Conservation (phyloP, 345 rosid genomes). For the Turnera subulata region DNA sequence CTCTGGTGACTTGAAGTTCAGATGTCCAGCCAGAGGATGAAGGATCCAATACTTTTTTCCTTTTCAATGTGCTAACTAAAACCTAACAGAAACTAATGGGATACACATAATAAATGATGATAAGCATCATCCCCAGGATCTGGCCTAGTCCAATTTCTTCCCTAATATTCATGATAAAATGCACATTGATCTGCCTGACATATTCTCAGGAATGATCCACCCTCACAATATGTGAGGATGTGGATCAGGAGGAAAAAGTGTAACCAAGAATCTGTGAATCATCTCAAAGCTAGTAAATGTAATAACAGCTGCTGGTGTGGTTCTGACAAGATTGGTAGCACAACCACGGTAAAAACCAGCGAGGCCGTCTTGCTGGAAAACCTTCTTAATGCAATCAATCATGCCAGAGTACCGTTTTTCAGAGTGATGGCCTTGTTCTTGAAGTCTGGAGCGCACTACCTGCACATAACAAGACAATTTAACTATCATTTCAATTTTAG, state of each 20-base stretch:
- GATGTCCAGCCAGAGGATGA: not conserved
- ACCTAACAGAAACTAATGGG: constrained; percentile 4
- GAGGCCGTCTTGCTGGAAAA: constrained; percentile 52
- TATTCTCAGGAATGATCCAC: constrained; percentile 1
- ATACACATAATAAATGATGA: not conserved
- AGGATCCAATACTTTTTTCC: constrained; percentile 3
- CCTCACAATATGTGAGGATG: constrained; percentile 42
- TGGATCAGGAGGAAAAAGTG: constrained; percentile 47
- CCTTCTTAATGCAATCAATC: constrained; percentile 48
- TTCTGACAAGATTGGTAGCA: constrained; percentile 80
- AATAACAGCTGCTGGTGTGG: constrained; percentile 90
- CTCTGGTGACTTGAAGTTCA: not conserved
- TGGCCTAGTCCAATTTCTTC: not conserved
- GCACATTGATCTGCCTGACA: too few species aligned
- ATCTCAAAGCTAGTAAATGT: constrained; percentile 96
- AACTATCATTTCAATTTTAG: not conserved
- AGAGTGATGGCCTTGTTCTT: constrained; percentile 81
- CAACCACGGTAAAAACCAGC: constrained; percentile 88
- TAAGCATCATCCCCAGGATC: not conserved
- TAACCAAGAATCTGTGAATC: constrained; percentile 71
- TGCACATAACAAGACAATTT: constrained; percentile 18
- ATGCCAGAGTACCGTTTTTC: constrained; percentile 71
- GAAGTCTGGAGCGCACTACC: constrained; percentile 89
- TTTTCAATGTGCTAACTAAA: not conserved
- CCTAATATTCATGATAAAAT: too few species aligned